phyloP scores from a whole-genome alignment of 257 asterid species.

The Nicotiana tomentosiformis region DNA sequence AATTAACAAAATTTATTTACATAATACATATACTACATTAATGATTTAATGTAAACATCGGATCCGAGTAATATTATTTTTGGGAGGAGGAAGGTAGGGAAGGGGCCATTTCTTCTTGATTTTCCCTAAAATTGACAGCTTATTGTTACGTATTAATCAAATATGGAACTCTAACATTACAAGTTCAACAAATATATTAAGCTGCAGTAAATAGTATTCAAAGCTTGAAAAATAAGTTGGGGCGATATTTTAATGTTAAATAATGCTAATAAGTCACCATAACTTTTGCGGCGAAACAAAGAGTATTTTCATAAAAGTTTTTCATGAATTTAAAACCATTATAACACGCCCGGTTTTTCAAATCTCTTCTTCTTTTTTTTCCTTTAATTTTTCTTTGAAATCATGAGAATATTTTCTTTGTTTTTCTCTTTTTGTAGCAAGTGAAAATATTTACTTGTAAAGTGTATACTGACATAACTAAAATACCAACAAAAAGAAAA shows the following conservation, averaged over 20 bases:
- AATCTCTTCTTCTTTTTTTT: neutral
- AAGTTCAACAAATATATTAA: conserved; percentile 28
- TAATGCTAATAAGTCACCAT: conserved; percentile 9
- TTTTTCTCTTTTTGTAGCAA: neutral
- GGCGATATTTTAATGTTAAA: conserved; percentile 11
- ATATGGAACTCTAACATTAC: neutral
- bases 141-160: conserved; percentile 8
- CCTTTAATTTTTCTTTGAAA: neutral
- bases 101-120: neutral
- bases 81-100: neutral
- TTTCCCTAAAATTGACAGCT: neutral
- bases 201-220: conserved; percentile 25
- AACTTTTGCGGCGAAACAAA: conserved; percentile 13
- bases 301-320: neutral
- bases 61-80: too few relatives aligned
- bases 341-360: neutral
- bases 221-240: conserved; percentile 8
- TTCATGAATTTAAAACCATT: neutral
- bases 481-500: neutral
- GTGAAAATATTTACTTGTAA: neutral
- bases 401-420: neutral
- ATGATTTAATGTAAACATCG: too few relatives aligned
- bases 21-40: too few relatives aligned
- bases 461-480: neutral
- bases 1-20: too few relatives aligned